phyloP scores from a whole-genome alignment of 1,284 basidiomycete genomes.

The Malassezia pachydermatis region DNA sequence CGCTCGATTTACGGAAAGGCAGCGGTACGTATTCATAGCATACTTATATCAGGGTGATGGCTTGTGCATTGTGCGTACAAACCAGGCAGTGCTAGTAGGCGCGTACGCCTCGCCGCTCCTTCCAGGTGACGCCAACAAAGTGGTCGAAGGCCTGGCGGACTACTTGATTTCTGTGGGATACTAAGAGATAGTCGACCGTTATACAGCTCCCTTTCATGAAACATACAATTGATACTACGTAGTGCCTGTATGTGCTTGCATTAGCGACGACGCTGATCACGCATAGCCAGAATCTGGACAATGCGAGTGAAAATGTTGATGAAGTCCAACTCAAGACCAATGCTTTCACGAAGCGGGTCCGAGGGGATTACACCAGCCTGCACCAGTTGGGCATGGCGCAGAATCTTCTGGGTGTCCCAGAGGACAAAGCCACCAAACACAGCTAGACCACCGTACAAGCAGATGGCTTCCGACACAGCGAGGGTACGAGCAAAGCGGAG shows the following conservation, averaged over 20 bases:
- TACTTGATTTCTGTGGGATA: constrained; percentile 42
- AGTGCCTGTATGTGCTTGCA: background rate
- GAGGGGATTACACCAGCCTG: constrained; percentile 59
- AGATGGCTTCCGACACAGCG: constrained; percentile 66
- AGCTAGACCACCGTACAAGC: constrained; percentile 67
- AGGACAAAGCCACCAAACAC: constrained; percentile 78
- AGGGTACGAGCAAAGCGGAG: constrained; percentile 64
- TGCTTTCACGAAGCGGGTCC: constrained; percentile 69
- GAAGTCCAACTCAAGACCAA: constrained; percentile 69
- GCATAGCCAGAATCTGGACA: constrained; percentile 64
- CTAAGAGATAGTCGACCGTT: constrained; percentile 13
- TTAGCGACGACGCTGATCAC: constrained; percentile 45
- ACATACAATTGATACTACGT: background rate
- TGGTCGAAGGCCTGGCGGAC: constrained; percentile 56
- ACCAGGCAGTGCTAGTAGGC: constrained; percentile 72
- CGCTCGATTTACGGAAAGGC: constrained; percentile 73
- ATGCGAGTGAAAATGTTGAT: constrained; percentile 64
- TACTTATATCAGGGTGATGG: constrained; percentile 60
- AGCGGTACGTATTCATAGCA: constrained; percentile 54
- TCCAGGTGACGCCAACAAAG: constrained; percentile 61
- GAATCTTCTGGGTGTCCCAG: constrained; percentile 72
- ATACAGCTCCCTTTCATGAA: background rate
- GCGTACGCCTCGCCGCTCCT: constrained; percentile 62
- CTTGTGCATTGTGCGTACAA: constrained; percentile 71
- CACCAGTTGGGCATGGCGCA: constrained; percentile 64